These are phyloP conservation scores for Colletotrichum noveboracense DNA, from an alignment of 2,329 filamentous ascomycete species.

Conservation along the genomic window DNA sequence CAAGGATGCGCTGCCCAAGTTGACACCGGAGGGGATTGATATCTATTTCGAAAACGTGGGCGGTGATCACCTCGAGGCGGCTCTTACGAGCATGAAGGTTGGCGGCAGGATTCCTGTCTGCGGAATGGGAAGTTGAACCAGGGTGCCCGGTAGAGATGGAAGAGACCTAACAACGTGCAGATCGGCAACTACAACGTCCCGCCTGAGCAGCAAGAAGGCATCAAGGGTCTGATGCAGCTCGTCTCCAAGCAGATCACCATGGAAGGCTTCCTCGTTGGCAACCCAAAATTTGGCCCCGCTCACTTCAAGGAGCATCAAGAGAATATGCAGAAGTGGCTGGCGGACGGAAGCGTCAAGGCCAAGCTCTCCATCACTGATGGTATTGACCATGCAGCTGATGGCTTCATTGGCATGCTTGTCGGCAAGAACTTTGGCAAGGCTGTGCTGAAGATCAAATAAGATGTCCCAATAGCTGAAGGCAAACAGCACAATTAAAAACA, in stretches of 20 bases:
- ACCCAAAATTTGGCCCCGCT: conserved; percentile 69
- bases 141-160: too few species aligned
- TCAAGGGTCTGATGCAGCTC: conserved; percentile 69
- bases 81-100: conserved; percentile 54
- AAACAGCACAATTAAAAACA: neutral
- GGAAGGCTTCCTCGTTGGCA: conserved; percentile 79
- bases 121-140: conserved; percentile 60
- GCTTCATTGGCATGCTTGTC: conserved; percentile 74
- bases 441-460: conserved; percentile 63
- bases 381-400: conserved; percentile 78
- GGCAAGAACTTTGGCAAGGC: conserved; percentile 90
- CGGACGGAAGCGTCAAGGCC: conserved; percentile 77
- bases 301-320: conserved; percentile 76
- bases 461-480: neutral
- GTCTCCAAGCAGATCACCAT: conserved; percentile 72
- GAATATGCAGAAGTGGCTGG: conserved; percentile 77
- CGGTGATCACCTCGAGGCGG: conserved; percentile 56
- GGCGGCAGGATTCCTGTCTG: conserved; percentile 70
- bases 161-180: neutral
- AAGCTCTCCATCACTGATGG: conserved; percentile 73
- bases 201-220: conserved; percentile 61
- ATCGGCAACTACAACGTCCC: conserved; percentile 77
- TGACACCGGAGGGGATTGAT: conserved; percentile 82
- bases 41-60: conserved; percentile 66
- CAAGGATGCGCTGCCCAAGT: conserved; percentile 67